phyloP scores from a whole-genome alignment of 73 alveolate genomes.

The Paramecium sexaurelia region DNA sequence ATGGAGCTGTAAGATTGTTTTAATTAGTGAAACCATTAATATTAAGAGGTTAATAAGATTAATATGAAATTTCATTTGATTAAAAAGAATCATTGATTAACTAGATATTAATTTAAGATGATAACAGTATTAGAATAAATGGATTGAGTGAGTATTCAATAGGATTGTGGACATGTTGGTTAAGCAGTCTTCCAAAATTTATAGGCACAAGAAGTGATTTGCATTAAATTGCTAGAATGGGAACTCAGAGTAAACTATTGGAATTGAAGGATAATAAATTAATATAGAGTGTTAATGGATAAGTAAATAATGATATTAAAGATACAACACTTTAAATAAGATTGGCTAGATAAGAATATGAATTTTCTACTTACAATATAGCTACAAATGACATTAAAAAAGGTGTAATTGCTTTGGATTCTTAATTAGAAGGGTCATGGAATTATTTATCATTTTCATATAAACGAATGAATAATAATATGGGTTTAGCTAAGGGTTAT shows the following conservation, averaged over 20 bases:
- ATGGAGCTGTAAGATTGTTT: constrained; percentile 10
- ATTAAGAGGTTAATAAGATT: not conserved
- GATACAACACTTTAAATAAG: constrained; percentile 8
- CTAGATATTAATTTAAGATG: not conserved
- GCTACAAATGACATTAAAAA: not conserved
- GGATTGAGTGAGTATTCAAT: constrained; percentile 51
- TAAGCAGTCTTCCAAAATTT: constrained; percentile 34
- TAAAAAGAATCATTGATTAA: not conserved
- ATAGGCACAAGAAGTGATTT: not conserved
- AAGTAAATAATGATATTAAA: not conserved
- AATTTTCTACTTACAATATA: not conserved
- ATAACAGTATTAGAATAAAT: not conserved
- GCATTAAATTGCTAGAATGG: not conserved
- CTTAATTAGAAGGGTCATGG: constrained; percentile 47
- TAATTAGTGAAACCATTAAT: constrained; percentile 33
- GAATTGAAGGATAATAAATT: not conserved
- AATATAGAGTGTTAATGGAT: not conserved
- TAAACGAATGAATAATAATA: not conserved
- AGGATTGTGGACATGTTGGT: constrained; percentile 47
- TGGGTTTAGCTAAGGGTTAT: constrained; percentile 47
- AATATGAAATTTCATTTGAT: constrained; percentile 32
- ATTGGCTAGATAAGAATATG: constrained; percentile 15
- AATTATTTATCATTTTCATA: constrained; percentile 32
- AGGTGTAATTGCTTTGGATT: not conserved
- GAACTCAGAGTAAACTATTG: not conserved